Evolutionary conservation across 2,329 filamentous ascomycete species (phyloP).

Genomic region (Neopestalotiopsis sp.): DNA sequence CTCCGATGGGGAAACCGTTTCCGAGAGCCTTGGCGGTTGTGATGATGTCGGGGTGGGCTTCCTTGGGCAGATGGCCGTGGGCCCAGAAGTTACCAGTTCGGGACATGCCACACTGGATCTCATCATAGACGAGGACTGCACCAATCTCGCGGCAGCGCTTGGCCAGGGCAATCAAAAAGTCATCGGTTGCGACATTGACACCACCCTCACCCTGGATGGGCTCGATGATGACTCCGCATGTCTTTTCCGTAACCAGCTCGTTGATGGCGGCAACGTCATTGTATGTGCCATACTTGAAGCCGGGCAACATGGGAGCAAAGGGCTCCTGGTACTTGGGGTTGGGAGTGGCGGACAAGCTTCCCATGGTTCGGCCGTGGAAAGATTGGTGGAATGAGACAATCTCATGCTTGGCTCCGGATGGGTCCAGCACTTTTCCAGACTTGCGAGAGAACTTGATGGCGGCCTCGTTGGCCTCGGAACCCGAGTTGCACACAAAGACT

Average conservation of each 20-base stretch:
- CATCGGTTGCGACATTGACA: constrained; percentile 80
- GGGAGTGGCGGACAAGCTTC: constrained; percentile 90
- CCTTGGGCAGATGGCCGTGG: constrained; percentile 71
- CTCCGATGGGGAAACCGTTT: constrained; percentile 95
- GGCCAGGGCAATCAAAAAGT: constrained; percentile 85
- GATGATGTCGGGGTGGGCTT: constrained; percentile 90
- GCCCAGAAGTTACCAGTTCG: constrained; percentile 93
- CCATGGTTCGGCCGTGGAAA: constrained; percentile 98
- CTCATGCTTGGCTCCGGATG: constrained; percentile 76
- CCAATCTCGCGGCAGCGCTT: constrained; percentile 84
- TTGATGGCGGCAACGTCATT: constrained; percentile 79
- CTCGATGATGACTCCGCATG: constrained; percentile 94
- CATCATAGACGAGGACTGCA: constrained; percentile 90
- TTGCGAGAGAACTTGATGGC: constrained; percentile 97
- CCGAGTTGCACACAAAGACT: constrained; percentile 95
- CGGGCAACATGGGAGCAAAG: constrained; percentile 93
- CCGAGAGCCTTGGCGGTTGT: constrained; percentile 96
- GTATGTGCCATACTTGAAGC: constrained; percentile 84
- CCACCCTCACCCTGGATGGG: constrained; percentile 98
- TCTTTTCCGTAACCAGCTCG: constrained; percentile 78
- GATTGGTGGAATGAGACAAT: constrained; percentile 89
- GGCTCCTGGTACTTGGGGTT: constrained; percentile 98
- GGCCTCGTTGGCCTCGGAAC: constrained; percentile 95
- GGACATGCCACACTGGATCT: constrained; percentile 93
- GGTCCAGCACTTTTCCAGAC: constrained; percentile 76